Evolutionary conservation across 108 stramenopile species (phyloP).

Genomic region (Skeletonema marinoi): DNA sequence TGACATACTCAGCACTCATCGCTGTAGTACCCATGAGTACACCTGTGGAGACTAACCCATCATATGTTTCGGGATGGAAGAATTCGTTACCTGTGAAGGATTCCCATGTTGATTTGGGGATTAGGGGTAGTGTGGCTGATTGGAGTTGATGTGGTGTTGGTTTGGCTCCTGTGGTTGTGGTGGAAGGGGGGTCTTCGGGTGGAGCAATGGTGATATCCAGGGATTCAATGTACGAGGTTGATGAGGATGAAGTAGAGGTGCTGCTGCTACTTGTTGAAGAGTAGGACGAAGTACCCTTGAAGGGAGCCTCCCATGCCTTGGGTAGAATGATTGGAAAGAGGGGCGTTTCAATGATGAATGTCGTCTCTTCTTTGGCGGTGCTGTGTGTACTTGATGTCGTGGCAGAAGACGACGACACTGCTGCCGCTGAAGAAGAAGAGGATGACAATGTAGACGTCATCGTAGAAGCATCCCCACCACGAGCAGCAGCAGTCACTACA

Average conservation of each 20-base stretch:
- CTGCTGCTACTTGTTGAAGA: background rate
- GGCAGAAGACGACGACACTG: background rate
- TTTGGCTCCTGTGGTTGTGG: conserved; percentile 1
- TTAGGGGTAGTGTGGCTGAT: conserved; percentile 54
- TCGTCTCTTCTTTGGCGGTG: background rate
- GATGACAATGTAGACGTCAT: background rate
- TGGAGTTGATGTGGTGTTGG: conserved; percentile 24
- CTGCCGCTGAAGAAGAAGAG: background rate
- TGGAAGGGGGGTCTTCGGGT: background rate
- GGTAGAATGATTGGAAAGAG: conserved; percentile 51
- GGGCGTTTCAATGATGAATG: conserved; percentile 34
- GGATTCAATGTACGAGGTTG: background rate
- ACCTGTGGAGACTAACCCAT: conserved; percentile 58
- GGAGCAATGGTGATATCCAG: conserved; percentile 34
- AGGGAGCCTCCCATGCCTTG: conserved; percentile 27
- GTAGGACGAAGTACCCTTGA: background rate
- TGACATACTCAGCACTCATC: conserved; percentile 39
- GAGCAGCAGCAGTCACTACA: too few relatives aligned
- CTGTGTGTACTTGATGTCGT: background rate
- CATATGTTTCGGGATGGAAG: conserved; percentile 50
- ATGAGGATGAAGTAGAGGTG: background rate
- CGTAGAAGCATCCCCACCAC: too few relatives aligned
- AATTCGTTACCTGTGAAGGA: conserved; percentile 71
- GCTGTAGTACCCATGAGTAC: conserved; percentile 42
- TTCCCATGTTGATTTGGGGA: conserved; percentile 59